These are phyloP conservation scores for Metschnikowia lachancei DNA, from an alignment of 805 yeast species.

Conservation along the genomic window DNA sequence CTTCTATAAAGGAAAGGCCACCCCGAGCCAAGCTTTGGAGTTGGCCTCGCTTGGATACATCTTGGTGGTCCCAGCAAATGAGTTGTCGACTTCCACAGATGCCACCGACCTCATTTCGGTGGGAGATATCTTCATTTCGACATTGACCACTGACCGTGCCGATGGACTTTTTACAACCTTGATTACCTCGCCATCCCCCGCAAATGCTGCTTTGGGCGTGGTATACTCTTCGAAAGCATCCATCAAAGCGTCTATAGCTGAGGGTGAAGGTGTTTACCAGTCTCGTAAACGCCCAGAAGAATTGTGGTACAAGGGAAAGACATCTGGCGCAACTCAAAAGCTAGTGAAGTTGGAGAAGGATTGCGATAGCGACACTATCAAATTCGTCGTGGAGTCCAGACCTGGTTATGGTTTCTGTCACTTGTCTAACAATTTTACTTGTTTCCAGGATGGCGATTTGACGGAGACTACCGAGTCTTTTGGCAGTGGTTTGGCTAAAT, in stretches of 20 bases:
- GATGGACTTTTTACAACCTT: slow-evolving; percentile 86
- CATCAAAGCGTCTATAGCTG: slow-evolving; percentile 74
- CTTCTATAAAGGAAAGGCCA: slow-evolving; percentile 20
- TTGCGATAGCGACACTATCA: slow-evolving; percentile 90
- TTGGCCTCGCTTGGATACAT: slow-evolving; percentile 34
- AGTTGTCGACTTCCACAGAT: slow-evolving; percentile 30
- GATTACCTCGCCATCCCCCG: slow-evolving; percentile 65
- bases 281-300: slow-evolving; percentile 77
- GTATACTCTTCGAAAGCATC: slow-evolving; percentile 88
- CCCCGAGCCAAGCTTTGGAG: slow-evolving; percentile 27
- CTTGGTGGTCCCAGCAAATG: slow-evolving; percentile 29
- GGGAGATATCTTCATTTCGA: slow-evolving; percentile 46
- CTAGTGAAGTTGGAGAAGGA: slow-evolving; percentile 67
- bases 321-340: slow-evolving; percentile 93
- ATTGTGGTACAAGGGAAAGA: slow-evolving; percentile 92
- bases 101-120: slow-evolving; percentile 32
- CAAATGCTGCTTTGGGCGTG: slow-evolving; percentile 63
- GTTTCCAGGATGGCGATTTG: slow-evolving; percentile 56
- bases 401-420: slow-evolving; percentile 92
- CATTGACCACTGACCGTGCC: slow-evolving; percentile 72
- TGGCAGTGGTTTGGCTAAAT: slow-evolving; percentile 60
- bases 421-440: slow-evolving; percentile 65
- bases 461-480: slow-evolving; percentile 41
- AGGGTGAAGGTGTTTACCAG: slow-evolving; percentile 87
- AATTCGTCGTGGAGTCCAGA: slow-evolving; percentile 77